Evolutionary conservation across 345 rosid species (phyloP), one percentile per base, ranked within the genome.

Genomic region (Sisymbrium altissimum): DNA sequence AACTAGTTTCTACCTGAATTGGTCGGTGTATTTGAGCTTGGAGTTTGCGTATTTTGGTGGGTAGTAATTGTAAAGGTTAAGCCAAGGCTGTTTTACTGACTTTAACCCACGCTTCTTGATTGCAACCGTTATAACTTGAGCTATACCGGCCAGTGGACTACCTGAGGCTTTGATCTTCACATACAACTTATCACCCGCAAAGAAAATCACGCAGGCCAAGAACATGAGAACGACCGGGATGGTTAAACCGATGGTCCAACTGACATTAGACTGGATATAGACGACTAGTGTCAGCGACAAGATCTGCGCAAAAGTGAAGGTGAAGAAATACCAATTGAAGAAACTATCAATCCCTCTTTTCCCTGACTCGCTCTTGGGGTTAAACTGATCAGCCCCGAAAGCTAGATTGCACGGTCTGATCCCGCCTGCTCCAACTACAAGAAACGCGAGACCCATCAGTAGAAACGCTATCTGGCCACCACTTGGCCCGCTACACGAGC

Each of bases 271-370:
- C 75, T 90, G 97, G 70, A 88, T 66, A 12, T 90, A 90, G 8
- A 90, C 92, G 11, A 90, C 83, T 11, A 86, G 65, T 1, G 97
- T 90, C 65, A 88, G 66, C 15, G 96, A 82, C 32, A 88, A 50
- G 86, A 88, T 83, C 74, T 85, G 87, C 12, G 96, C 93, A 4
- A 88, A 84, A 45, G 92, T 90, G 86, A 82, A 90, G 76, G 88
- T 88, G 78, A 84, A 90, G 83, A 88, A 84, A 56, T 90, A 88
- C 97, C 97, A 90, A 53, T 90, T 90, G 74, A 90, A 86, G 88
- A 90, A 90, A 74, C 97, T 90, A 30, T 85, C 83, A 43, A 83
- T 79, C 35, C 97, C 97, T 74, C 70, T 81, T 72, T 84, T 86
- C 18, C 97, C 97, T 1, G 97, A 76, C 29, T 84, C 88, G 1